Evolutionary conservation across 352 stramenopile genomes (phyloP), one percentile per base, ranked within the genome.

Genomic region (Globisporangium lucens): DNA sequence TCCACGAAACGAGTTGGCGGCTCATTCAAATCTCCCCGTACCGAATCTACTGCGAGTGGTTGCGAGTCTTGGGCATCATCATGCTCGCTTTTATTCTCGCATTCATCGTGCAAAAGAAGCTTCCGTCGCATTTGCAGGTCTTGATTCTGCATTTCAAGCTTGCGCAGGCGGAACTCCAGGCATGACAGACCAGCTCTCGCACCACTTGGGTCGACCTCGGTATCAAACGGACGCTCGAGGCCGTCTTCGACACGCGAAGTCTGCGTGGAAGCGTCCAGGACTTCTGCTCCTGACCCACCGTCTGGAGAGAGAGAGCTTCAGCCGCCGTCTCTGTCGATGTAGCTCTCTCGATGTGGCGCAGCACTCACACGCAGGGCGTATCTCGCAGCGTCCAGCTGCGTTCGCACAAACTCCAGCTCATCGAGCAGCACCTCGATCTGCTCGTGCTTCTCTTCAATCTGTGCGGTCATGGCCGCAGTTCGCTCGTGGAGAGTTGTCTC

Each of bases 341-440:
- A 33, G 43, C 22, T 15, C 36, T 56, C 41, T 56, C 8, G n/a
- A 15, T 1, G 36, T 13, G 29, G 15, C 20, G 2, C 60, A 58
- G 4, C 60, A 38, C 58, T 27, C n/a, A 7, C 17, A 56, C 13
- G n/a, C 15, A 12, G 15, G 3, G 41, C 41, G 13, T 17, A 2
- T 12, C 17, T n/a, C 13, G 29, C 60, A 27, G n/a, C 36, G 7
- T 24, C 52, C 35, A 27, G 8, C 38, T 46, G 38, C 13, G 10
- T 6, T 24, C 61, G 69, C 22, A 76, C 6, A 8, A 41, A 64
- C 29, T 79, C 66, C 17, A 79, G 58, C 27, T 79, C 73, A 61
- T 79, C 73, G 43, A 76, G 47, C 24, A 79, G 56, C 59, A 79
- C 73, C 2, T 76, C 67, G 53, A 79, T 74, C 43, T 79, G 69